Evolutionary conservation across 2,329 filamentous ascomycete genomes (phyloP).

Genomic region (Didymellaceae sp.): DNA sequence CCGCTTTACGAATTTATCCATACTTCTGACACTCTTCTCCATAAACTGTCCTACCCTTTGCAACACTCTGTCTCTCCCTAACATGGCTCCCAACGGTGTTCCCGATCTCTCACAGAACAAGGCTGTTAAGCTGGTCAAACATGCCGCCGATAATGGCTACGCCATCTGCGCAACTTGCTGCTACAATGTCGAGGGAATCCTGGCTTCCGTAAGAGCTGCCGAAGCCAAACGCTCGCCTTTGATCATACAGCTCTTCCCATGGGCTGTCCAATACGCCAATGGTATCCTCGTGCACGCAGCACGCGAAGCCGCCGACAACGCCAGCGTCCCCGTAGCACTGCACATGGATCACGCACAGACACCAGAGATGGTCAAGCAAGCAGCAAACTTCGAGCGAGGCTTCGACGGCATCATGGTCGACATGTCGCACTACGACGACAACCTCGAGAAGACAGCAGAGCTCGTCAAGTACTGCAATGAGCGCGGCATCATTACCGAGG

Average conservation of each 20-base stretch:
- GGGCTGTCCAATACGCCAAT: conserved; percentile 72
- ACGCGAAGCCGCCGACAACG: conserved; percentile 50
- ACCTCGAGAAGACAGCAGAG: conserved; percentile 68
- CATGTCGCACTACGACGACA: conserved; percentile 76
- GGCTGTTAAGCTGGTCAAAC: conserved; percentile 59
- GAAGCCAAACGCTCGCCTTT: conserved; percentile 70
- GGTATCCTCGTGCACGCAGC: conserved; percentile 54
- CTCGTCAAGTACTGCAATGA: conserved; percentile 69
- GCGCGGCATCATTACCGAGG: conserved; percentile 71
- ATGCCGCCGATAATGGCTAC: conserved; percentile 63
- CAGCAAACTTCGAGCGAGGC: conserved; percentile 56
- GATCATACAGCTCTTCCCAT: conserved; percentile 77
- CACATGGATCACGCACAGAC: conserved; percentile 73
- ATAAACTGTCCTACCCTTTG: not conserved
- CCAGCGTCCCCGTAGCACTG: conserved; percentile 64
- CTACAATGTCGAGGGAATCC: conserved; percentile 74
- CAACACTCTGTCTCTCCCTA: conserved; percentile 51
- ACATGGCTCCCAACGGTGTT: conserved; percentile 52
- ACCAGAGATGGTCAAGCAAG: conserved; percentile 65
- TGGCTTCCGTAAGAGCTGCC: conserved; percentile 72
- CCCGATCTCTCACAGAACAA: conserved; percentile 53
- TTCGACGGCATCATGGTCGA: conserved; percentile 61
- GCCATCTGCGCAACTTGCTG: conserved; percentile 67
- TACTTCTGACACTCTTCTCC: conserved; percentile 3
- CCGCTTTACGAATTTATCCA: conserved; percentile 46